Conservation (phyloP, 1,284 basidiomycete genomes). For the Bjerkandera adusta region DNA sequence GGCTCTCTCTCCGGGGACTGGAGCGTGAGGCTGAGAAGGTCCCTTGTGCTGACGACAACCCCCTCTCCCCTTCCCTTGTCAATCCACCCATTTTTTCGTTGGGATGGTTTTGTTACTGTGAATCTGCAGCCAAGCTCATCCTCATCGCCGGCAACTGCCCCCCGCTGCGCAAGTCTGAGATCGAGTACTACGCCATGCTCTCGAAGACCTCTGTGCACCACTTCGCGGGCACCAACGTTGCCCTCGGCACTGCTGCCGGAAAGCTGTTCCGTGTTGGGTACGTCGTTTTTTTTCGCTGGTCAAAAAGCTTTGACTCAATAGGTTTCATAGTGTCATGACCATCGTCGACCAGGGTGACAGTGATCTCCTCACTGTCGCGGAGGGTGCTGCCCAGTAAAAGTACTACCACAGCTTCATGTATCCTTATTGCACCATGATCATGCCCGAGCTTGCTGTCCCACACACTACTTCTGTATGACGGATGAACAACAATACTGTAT, state of each 20-base stretch:
- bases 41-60: slow-evolving; percentile 65
- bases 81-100: slow-evolving; percentile 2
- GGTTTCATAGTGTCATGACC: slow-evolving; percentile 82
- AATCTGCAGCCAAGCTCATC: slow-evolving; percentile 93
- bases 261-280: slow-evolving; percentile 99
- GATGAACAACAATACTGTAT: not conserved
- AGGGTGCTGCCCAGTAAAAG: slow-evolving; percentile 52
- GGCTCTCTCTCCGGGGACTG: slow-evolving; percentile 73
- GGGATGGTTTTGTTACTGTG: slow-evolving; percentile 9
- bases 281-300: slow-evolving; percentile 23
- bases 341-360: slow-evolving; percentile 97
- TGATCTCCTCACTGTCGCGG: slow-evolving; percentile 83
- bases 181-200: slow-evolving; percentile 99
- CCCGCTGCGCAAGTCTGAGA: slow-evolving; percentile 97
- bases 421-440: slow-evolving; percentile 2
- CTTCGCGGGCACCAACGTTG: slow-evolving; percentile 95
- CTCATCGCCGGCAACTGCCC: slow-evolving; percentile 99
- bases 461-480: not conserved
- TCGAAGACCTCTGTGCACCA: slow-evolving; percentile 98
- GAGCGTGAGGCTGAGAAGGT: slow-evolving; percentile 98
- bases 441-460: slow-evolving; percentile 1
- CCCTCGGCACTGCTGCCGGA: slow-evolving; percentile 98
- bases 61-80: slow-evolving; percentile 20
- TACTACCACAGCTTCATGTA: not conserved
- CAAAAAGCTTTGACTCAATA: not conserved